These are phyloP conservation scores for Camelina sativa DNA, from an alignment of 345 rosid genomes.

Conservation along the genomic window DNA sequence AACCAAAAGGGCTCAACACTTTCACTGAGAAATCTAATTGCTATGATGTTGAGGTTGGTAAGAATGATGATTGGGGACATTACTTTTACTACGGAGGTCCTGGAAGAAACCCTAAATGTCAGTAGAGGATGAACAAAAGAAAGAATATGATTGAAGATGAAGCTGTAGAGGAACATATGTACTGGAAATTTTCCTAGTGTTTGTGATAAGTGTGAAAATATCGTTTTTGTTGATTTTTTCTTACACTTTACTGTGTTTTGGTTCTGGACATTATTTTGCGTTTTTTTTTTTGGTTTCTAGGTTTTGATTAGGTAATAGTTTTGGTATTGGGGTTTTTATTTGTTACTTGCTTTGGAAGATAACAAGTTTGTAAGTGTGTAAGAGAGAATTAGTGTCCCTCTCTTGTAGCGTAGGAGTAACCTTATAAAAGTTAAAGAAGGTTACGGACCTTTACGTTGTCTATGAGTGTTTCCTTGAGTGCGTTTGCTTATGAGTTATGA, in stretches of 20 bases:
- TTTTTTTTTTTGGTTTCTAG: conserved; percentile 23
- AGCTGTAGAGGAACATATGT: conserved; percentile 31
- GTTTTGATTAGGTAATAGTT: conserved; percentile 32
- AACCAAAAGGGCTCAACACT: conserved; percentile 61
- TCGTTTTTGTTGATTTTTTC: conserved; percentile 46
- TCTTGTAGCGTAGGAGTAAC: conserved; percentile 5
- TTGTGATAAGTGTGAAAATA: conserved; percentile 34
- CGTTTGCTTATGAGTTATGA: conserved; percentile 22
- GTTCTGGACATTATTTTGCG: neutral
- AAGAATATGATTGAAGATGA: conserved; percentile 20
- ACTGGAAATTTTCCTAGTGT: conserved; percentile 3
- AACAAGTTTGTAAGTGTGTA: conserved; percentile 35
- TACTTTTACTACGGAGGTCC: conserved; percentile 75
- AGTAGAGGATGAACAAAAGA: conserved; percentile 39
- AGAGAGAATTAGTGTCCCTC: conserved; percentile 25
- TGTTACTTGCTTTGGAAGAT: conserved; percentile 27
- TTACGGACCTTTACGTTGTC: conserved; percentile 13
- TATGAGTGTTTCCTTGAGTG: conserved; percentile 17
- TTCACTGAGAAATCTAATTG: conserved; percentile 70
- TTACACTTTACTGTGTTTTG: conserved; percentile 33
- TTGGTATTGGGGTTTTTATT: neutral
- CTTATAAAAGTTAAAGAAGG: neutral
- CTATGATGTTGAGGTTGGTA: conserved; percentile 61
- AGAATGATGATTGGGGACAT: conserved; percentile 65
- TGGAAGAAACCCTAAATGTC: conserved; percentile 66